Conservation (phyloP, 495 filamentous ascomycete species). For the Venustampulla echinocandica region DNA sequence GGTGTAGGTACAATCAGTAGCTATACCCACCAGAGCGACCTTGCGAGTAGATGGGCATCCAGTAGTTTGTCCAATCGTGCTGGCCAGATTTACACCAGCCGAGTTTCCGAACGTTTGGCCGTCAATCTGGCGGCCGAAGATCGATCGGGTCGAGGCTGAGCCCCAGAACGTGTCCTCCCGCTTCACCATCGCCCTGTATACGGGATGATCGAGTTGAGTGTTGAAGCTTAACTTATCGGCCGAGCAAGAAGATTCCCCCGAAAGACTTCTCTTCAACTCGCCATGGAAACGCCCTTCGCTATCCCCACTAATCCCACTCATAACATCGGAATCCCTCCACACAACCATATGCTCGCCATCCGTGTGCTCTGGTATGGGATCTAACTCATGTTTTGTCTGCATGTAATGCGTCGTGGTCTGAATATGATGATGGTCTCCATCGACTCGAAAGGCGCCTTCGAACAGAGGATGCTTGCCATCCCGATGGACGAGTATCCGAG, state of each 20-base stretch:
- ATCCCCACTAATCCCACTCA: constrained; percentile 17
- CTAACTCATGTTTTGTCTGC: constrained; percentile 61
- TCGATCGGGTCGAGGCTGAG: constrained; percentile 41
- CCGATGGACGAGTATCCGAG: constrained; percentile 62
- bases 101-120: constrained; percentile 50
- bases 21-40: constrained; percentile 85
- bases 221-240: constrained; percentile 28
- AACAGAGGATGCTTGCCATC: constrained; percentile 79
- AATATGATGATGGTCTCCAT: constrained; percentile 79
- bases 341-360: constrained; percentile 80
- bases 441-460: constrained; percentile 79
- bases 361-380: constrained; percentile 54
- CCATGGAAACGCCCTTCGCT: constrained; percentile 18
- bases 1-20: constrained; percentile 86
- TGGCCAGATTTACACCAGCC: constrained; percentile 72
- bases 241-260: constrained; percentile 12
- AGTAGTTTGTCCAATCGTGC: constrained; percentile 67
- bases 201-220: constrained; percentile 20
- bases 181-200: constrained; percentile 30
- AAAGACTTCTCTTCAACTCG: constrained; percentile 14
- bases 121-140: constrained; percentile 52
- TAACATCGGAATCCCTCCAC: constrained; percentile 83
- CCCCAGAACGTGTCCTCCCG: constrained; percentile 40
- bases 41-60: constrained; percentile 84
- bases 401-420: constrained; percentile 68